These are phyloP conservation scores for Trichosporon faecale DNA, from an alignment of 1,284 basidiomycete genomes.

Conservation along the genomic window DNA sequence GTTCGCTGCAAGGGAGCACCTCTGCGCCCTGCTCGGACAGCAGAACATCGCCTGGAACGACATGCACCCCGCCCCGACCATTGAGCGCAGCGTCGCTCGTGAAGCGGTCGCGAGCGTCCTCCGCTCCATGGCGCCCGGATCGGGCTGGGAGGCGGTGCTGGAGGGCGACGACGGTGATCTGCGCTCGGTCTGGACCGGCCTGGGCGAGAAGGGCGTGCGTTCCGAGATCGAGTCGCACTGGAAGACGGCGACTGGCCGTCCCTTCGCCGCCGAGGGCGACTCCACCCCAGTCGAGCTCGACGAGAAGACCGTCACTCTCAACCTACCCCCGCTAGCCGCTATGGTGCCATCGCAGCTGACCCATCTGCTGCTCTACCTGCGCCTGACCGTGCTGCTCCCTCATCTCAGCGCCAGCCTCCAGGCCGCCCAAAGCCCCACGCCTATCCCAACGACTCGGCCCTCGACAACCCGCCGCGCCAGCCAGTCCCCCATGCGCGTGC, in stretches of 20 bases:
- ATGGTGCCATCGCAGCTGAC: slow-evolving; percentile 33
- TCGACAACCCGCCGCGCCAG: neutral
- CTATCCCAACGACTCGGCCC: neutral
- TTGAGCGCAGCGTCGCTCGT: slow-evolving; percentile 32
- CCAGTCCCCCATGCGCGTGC: neutral
- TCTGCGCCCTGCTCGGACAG: slow-evolving; percentile 32
- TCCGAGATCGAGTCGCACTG: slow-evolving; percentile 32
- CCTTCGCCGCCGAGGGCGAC: slow-evolving; percentile 28
- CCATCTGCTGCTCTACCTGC: slow-evolving; percentile 42
- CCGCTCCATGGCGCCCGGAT: slow-evolving; percentile 27
- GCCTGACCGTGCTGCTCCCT: slow-evolving; percentile 37
- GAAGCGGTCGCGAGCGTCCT: slow-evolving; percentile 42
- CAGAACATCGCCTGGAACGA: slow-evolving; percentile 37
- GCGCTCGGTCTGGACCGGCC: slow-evolving; percentile 24
- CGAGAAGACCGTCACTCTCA: slow-evolving; percentile 33
- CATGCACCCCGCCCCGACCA: slow-evolving; percentile 33
- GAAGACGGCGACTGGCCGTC: slow-evolving; percentile 26
- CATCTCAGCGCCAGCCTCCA: slow-evolving; percentile 24
- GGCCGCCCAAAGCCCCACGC: slow-evolving; percentile 8
- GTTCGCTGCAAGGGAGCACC: slow-evolving; percentile 43
- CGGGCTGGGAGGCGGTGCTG: slow-evolving; percentile 36
- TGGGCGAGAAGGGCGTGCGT: slow-evolving; percentile 21
- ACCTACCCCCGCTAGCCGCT: slow-evolving; percentile 35
- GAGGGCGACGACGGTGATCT: slow-evolving; percentile 24
- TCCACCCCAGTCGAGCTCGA: slow-evolving; percentile 37